Evolutionary conservation across 1,139 yeast species (phyloP), one percentile per base, ranked within the genome.

Genomic region (Scheffersomyces illinoinensis): DNA sequence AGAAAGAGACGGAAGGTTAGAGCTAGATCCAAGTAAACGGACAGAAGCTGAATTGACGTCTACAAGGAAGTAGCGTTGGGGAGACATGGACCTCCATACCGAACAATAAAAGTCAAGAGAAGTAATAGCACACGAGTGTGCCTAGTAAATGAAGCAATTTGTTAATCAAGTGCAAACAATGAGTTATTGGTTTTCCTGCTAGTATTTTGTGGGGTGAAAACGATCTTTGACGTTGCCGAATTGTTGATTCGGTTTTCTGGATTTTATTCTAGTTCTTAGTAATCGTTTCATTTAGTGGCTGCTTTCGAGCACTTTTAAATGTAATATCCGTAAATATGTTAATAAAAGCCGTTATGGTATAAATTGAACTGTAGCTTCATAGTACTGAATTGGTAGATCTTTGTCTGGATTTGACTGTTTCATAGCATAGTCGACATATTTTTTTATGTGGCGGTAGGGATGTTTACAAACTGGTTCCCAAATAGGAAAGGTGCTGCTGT

Each of bases 1-100:
- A 91, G 97, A 89, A 93, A 93, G 96, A 90, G 98, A 90, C 97
- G 98, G 97, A 92, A 92, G 96, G 97, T 93, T 77, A 91, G 98
- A 91, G 98, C 98, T 84, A 91, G 98, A 91, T 89, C 95, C 86
- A 90, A 90, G 89, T 90, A 89, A 89, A 85, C 90, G 88, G 85
- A 81, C 84, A 75, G 62, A 55, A 53, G 52, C 51, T 53, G 50
- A 50, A 53, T 33, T n/a, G 39, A 18, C 50, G 48, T 43, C 43
- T 33, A 33, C 43, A 33, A 33, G 17, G 10, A 48, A 48, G 51
- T 20, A 24, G 24, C 51, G 51, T 48, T 20, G 51, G 51, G 51
- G 43, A 33, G 43, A 33, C 7, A 33, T 33, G 4, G 43, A 21
- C 17, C 51, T 48, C 51, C 51, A 48, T 48, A 48, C n/a, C 51